phyloP scores from a whole-genome alignment of 257 asterid species.

The Knoxia roxburghii region DNA sequence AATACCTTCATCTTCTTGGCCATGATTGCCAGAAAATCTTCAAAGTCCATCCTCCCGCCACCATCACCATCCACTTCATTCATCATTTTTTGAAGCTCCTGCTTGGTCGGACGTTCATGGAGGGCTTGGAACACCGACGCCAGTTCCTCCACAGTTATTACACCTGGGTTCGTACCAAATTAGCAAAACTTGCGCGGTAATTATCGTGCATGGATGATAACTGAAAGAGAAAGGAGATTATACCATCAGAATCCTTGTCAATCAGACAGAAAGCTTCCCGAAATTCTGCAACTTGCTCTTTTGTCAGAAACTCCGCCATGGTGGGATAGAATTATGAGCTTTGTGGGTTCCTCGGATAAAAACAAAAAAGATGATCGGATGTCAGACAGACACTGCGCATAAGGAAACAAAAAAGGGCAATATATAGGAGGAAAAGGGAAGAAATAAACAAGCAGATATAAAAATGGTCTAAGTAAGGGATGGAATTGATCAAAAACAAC shows the following conservation, averaged over 20 bases:
- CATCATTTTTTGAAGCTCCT: constrained; percentile 64
- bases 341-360: no score
- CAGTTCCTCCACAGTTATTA: constrained; percentile 57
- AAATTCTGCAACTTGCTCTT: constrained; percentile 28
- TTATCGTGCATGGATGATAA: no score
- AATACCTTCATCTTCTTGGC: constrained; percentile 55
- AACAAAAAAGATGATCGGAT: no score
- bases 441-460: no score
- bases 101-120: constrained; percentile 59
- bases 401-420: no score
- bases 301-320: constrained; percentile 25
- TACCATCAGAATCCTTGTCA: constrained; percentile 32
- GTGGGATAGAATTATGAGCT: no score
- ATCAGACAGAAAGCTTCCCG: constrained; percentile 27
- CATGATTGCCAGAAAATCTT: constrained; percentile 65
- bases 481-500: no score
- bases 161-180: constrained; percentile 42
- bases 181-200: background rate
- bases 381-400: no score
- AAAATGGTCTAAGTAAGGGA: no score
- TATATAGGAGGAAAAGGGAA: no score
- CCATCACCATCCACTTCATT: constrained; percentile 50
- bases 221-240: no score
- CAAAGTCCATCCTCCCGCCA: constrained; percentile 50
- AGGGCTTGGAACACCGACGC: constrained; percentile 53